Evolutionary conservation across 495 filamentous ascomycete species (phyloP), one percentile per base, ranked within the genome.

Genomic region (Penicillium arizonense): DNA sequence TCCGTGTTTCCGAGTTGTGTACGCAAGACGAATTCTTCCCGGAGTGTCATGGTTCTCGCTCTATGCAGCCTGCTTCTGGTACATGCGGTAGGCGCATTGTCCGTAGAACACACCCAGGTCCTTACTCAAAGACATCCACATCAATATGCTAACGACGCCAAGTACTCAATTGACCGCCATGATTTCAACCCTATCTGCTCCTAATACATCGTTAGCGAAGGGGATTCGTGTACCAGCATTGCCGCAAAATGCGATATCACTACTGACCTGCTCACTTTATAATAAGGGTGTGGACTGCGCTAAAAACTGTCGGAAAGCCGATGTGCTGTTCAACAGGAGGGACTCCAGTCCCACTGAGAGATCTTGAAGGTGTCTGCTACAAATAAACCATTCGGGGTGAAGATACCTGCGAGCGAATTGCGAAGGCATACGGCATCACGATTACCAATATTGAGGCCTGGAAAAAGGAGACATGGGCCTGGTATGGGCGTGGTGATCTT

Each of bases 381-480:
- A 42, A 23, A 9, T 54, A 54, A n/a, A 47, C 21, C 12, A 23
- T 54, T 18, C 36, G 38, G 8, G 52, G 32, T 11, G 30, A 8
- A 13, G 44, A 54, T 23, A 52, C 37, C 13, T 59, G 57, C 35
- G 12, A 39, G 3, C 28, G 43, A 7, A 36, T 59, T 23, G 57
- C 57, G 3, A 23, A 52, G n/a, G 38, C 14, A 3, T 46, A 48
- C 16, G 20, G 18, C 1, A 45, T 58, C 37, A 55, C 47, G 4
- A 23, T 32, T 14, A 24, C 33, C 16, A 30, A 61, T 18, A 53
- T 65, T 37, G 55, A 59, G 44, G 33, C 32, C 23, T 67, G 20
- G 32, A 55, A 57, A 34, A 30, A 4, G 1, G 14, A 46, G 5
- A 58, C 47, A 2, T 47, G 16, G 11, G 59, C 10, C 28, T 63